Evolutionary conservation across 257 asterid genomes (phyloP).

Genomic region (Solanum lignicaule): DNA sequence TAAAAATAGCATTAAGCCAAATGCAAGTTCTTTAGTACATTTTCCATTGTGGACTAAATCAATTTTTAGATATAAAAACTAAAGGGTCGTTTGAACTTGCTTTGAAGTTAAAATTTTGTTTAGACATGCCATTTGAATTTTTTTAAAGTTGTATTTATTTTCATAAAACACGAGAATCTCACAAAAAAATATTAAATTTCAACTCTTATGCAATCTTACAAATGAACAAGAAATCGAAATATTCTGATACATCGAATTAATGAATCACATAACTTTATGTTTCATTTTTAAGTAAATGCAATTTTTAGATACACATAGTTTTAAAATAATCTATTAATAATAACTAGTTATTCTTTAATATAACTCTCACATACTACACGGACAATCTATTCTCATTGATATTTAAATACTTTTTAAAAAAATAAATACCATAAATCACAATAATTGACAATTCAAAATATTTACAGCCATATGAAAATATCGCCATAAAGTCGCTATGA

Average conservation of each 20-base stretch:
- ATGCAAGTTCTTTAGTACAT: neutral
- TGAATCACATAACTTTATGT: neutral
- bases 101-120: neutral
- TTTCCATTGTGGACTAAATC: neutral
- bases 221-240: neutral
- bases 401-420: neutral
- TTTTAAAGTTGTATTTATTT: no score
- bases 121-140: accelerated
- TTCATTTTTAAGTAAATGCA: neutral
- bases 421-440: neutral
- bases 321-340: no score
- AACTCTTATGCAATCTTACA: neutral
- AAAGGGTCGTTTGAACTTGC: neutral
- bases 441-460: neutral
- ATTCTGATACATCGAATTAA: neutral
- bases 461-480: neutral
- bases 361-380: accelerated
- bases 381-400: neutral
- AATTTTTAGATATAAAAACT: neutral
- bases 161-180: neutral
- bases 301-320: no score
- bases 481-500: neutral
- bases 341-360: no score
- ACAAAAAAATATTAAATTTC: neutral
- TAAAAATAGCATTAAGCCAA: neutral